Evolutionary conservation across 2,329 filamentous ascomycete genomes (phyloP).

Genomic region (Dactylellina sp.): DNA sequence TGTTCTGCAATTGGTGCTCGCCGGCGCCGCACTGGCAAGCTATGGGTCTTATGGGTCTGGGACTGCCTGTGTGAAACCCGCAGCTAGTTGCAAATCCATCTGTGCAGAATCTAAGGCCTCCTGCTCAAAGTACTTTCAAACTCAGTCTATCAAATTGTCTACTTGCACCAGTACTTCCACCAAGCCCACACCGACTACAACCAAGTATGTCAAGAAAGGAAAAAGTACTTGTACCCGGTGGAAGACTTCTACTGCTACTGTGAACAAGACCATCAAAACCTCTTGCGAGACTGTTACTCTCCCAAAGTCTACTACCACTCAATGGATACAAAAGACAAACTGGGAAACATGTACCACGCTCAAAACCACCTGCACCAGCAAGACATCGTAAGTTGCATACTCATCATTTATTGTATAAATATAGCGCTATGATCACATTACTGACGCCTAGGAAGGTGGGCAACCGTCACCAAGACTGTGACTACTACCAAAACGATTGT

Average conservation of each 20-base stretch:
- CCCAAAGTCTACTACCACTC: not conserved
- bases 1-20: not conserved
- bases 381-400: slow-evolving; percentile 7
- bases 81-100: slow-evolving; percentile 9
- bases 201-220: slow-evolving; percentile 13
- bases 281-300: not conserved
- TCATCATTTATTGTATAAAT: not conserved
- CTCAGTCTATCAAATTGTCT: not conserved
- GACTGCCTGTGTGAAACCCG: not conserved
- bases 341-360: slow-evolving; percentile 1
- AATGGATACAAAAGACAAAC: not conserved
- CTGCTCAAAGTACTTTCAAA: slow-evolving; percentile 5
- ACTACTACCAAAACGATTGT: not conserved
- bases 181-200: slow-evolving; percentile 5
- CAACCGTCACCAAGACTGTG: slow-evolving; percentile 2
- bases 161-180: slow-evolving; percentile 4
- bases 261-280: slow-evolving; percentile 2
- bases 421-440: not conserved
- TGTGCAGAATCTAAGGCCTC: not conserved
- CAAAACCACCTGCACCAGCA: not conserved
- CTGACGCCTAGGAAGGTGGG: not conserved
- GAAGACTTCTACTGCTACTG: slow-evolving; percentile 3
- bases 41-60: not conserved
- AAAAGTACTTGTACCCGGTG: not conserved
- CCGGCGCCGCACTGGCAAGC: not conserved